phyloP scores from a whole-genome alignment of 164 flowering plant genomes.

The Macadamia integrifolia region DNA sequence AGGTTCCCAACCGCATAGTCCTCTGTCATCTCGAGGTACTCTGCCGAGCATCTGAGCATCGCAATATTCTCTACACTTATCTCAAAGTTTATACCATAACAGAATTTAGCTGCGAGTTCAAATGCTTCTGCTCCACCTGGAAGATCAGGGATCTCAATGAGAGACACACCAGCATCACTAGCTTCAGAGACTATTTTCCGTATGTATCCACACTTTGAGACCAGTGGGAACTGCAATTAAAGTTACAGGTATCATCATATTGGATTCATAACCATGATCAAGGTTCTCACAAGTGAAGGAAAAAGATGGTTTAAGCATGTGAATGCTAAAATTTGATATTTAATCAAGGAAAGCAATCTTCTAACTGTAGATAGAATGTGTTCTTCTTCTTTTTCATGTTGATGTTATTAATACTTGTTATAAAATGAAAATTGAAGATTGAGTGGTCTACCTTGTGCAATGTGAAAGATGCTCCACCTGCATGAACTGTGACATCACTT shows the following conservation, averaged over 20 bases:
- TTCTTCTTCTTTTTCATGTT: background rate
- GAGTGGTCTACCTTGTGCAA: slow-evolving; percentile 66
- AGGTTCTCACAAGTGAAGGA: background rate
- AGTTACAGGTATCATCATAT: background rate
- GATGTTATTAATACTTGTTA: background rate
- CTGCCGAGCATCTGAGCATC: slow-evolving; percentile 76
- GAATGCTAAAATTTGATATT: too few species aligned
- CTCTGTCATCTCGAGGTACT: slow-evolving; percentile 92
- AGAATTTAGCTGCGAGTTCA: slow-evolving; percentile 83
- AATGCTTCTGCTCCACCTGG: slow-evolving; percentile 91
- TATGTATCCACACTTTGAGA: slow-evolving; percentile 83
- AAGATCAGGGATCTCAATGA: slow-evolving; percentile 50
- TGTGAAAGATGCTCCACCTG: slow-evolving; percentile 66
- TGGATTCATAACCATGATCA: background rate
- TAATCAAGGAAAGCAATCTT: too few species aligned
- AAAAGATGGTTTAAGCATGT: background rate
- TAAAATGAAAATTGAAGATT: background rate
- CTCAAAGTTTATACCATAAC: slow-evolving; percentile 92
- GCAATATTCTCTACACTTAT: slow-evolving; percentile 74
- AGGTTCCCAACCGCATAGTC: slow-evolving; percentile 73
- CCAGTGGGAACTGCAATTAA: slow-evolving; percentile 74
- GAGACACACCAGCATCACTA: slow-evolving; percentile 44
- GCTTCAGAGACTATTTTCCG: slow-evolving; percentile 72
- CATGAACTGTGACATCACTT: slow-evolving; percentile 65
- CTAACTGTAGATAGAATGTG: too few species aligned